Evolutionary conservation across 2,329 filamentous ascomycete genomes (phyloP), one percentile per base, ranked within the genome.

Genomic region (Penicillium sp.): DNA sequence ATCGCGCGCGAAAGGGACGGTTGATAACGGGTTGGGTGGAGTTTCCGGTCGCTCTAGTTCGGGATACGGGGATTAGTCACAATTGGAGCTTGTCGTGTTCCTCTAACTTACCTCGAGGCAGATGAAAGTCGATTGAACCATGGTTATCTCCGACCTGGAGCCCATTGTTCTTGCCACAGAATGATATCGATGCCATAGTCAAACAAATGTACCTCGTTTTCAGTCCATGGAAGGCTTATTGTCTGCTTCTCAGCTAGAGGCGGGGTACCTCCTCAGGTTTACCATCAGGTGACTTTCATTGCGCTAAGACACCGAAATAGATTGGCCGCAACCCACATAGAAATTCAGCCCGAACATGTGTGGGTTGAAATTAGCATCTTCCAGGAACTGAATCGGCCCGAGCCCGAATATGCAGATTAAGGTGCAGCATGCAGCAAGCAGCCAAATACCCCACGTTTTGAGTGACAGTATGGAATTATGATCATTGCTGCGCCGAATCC

Each of bases 1-100:
- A 35, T 68, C 62, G 11, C 61, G 48, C 3, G 16, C 29, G 45
- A 54, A 58, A 10, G 51, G 55, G 14, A 58, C 51, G 2, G 53
- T 64, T 14, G 50, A 61, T 31, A 60, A 46, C n/a, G 59, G 63
- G 16, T 35, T 57, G 1, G 60, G 51, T 43, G 61, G 60, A 26
- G 55, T 60, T 58, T 60, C 62, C 16, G 58, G 58, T 50, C 52
- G 58, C 31, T 6, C 31, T 33, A 33, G 31, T 19, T 19, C 19
- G 19, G 19, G 31, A 33, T 33, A 14, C 31, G 31, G 31, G 1
- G 31, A 33, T 33, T 33, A 33, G 31, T 33, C 31, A 33, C 4
- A 8, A 33, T 4, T 8, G 25, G 4, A 33, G 31, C 31, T 33
- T 7, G 31, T 33, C 31, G 4, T 4, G 42, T 3, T 25, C 5